Base-by-base conservation (phyloP, 192 early-diverging fungal genomes). In the Coemansia asiatica region DNA sequence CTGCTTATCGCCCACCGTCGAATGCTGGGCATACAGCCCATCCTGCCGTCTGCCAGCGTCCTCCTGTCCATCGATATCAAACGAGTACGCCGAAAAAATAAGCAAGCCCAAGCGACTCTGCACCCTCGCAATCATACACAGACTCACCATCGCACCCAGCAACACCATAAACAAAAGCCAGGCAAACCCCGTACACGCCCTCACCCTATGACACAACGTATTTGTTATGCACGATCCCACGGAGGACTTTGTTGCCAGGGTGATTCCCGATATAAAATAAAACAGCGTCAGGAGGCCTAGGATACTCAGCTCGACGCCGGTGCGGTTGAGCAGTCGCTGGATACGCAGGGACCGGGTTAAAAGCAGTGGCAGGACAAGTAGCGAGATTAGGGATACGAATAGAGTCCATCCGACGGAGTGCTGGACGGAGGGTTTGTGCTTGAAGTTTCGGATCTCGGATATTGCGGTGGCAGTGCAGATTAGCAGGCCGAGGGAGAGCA, bases 11-110 rank as follows among this genome's bases (percentile, higher is more conserved):
- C 35, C 35, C 35, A 6, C 13, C 6, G 8, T 12, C 6, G 35
- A 5, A 64, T 26, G 19, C 10, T 53, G 25, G 1, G 22, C 50
- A 53, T 53, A 53, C 25, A 19, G 23, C 23, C 19, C 50, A 25
- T 15, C 50, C 50, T 53, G 50, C 6, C 9, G 47, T 21, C 47
- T 23, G 69, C 73, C 61, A 66, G 46, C 25, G 13, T 21, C 47
- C 22, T 75, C 73, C 61, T 69, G 31, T 21, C 75, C 75, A 35
- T 77, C 69, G 29, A 77, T 31, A 13, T 77, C 75, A 61, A 65
- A 77, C 28, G 75, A 64, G 28, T 77, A 77, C 2, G 69, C 69
- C 16, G 60, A 44, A 15, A 71, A 68, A 33, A 71, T 22, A 0
- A 65, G 56, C 50, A 77, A 12, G 0, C 75, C 75, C 48, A 77